A percentile compares a stretch with the other conserved stretches of the same genome.
phyloP scores from a whole-genome alignment of 306 rosid genomes.

The Sicyos edulis region DNA sequence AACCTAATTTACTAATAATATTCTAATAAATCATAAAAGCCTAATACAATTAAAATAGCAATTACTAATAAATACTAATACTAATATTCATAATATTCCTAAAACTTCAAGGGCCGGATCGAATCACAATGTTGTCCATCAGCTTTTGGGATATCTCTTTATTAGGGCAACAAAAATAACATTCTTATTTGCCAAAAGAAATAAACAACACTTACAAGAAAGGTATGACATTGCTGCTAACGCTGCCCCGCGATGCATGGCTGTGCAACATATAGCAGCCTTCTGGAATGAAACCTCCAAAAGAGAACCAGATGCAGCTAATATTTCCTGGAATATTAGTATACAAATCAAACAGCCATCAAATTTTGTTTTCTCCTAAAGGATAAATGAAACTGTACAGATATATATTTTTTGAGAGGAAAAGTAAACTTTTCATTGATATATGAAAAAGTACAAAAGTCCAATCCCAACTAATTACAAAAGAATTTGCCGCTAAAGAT shows the following conservation, averaged over 20 bases:
- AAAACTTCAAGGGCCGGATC: too few species aligned
- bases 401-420: too few species aligned
- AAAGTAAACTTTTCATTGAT: too few species aligned
- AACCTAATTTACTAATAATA: too few species aligned
- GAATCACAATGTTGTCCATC: too few species aligned
- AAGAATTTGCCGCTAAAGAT: too few species aligned
- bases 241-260: slow-evolving; percentile 99
- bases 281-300: slow-evolving; percentile 83
- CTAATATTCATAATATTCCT: too few species aligned
- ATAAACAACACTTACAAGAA: slow-evolving; percentile 57
- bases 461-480: too few species aligned
- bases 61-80: too few species aligned
- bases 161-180: neutral
- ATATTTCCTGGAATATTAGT: slow-evolving; percentile 60
- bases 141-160: neutral
- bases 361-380: neutral
- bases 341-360: slow-evolving; percentile 14
- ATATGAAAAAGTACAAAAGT: too few species aligned
- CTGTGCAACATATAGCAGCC: slow-evolving; percentile 95
- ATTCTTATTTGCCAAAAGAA: neutral
- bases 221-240: slow-evolving; percentile 92
- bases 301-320: slow-evolving; percentile 67
- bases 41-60: too few species aligned
- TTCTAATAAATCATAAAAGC: too few species aligned
- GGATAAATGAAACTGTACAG: neutral